Percentiles rank a stretch among this genome's conserved stretches.
Conservation (phyloP, 805 yeast species). For the Suhomyces emberorum region DNA sequence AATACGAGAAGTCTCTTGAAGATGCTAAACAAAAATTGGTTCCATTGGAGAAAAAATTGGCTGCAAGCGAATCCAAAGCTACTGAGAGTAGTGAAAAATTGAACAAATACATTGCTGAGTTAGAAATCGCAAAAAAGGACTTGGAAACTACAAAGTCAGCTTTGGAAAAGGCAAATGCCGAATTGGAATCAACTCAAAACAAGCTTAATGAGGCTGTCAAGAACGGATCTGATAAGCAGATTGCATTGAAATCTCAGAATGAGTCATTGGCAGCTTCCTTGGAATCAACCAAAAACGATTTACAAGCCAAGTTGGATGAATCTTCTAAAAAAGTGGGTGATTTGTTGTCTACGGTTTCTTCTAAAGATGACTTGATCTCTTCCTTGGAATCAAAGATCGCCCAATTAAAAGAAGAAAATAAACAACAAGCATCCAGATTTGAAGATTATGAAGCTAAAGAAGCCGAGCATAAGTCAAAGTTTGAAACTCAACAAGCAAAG, state of each 20-base stretch:
- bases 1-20: neutral
- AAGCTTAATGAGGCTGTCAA: neutral
- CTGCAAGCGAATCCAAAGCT: neutral
- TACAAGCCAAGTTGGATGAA: neutral
- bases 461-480: neutral
- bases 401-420: neutral
- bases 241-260: neutral
- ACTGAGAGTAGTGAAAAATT: too few relatives aligned
- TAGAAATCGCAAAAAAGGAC: neutral
- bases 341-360: neutral
- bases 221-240: neutral
- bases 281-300: neutral
- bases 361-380: neutral
- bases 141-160: neutral
- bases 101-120: neutral
- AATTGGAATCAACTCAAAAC: slow-evolving; percentile 1
- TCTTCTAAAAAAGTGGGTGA: neutral
- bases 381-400: neutral
- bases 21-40: neutral
- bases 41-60: neutral
- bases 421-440: neutral
- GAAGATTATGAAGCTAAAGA: neutral
- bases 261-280: neutral
- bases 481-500: neutral
- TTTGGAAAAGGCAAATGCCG: neutral